Conservation (phyloP, 306 rosid genomes). For the Casuarina glauca region DNA sequence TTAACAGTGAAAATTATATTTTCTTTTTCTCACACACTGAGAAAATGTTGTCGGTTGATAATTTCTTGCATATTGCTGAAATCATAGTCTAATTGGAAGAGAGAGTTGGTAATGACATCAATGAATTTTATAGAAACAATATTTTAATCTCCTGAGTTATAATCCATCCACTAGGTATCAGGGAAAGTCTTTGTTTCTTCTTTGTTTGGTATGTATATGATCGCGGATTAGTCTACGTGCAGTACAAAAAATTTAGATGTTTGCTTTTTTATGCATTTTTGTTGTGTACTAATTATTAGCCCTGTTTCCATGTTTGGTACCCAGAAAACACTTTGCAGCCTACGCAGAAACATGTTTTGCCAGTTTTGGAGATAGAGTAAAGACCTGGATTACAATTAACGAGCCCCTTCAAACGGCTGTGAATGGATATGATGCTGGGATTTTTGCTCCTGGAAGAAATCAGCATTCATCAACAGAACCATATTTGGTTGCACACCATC, state of each 20-base stretch:
- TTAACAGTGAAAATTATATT: no score
- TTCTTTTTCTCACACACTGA: no score
- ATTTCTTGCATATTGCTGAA: neutral
- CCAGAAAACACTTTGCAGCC: conserved; percentile 72
- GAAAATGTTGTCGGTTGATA: no score
- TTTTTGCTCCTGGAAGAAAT: conserved; percentile 82
- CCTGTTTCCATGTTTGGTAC: conserved; percentile 30
- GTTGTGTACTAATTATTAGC: conserved; percentile 13
- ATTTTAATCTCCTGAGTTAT: neutral
- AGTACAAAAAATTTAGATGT: neutral
- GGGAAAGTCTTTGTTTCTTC: neutral
- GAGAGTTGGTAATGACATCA: neutral
- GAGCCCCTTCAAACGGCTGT: conserved; percentile 90
- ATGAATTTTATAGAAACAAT: neutral
- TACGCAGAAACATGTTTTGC: conserved; percentile 90
- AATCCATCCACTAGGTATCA: neutral
- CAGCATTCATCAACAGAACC: conserved; percentile 61
- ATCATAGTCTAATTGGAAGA: no score
- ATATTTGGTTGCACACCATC: conserved; percentile 81
- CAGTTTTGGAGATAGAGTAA: conserved; percentile 92
- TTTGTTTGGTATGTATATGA: neutral
- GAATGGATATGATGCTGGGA: conserved; percentile 63
- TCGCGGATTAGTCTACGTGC: neutral
- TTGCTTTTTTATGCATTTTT: neutral
- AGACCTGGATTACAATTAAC: conserved; percentile 80